These are phyloP conservation scores for Metschnikowia cerradonensis DNA, from an alignment of 805 yeast species.

Conservation along the genomic window DNA sequence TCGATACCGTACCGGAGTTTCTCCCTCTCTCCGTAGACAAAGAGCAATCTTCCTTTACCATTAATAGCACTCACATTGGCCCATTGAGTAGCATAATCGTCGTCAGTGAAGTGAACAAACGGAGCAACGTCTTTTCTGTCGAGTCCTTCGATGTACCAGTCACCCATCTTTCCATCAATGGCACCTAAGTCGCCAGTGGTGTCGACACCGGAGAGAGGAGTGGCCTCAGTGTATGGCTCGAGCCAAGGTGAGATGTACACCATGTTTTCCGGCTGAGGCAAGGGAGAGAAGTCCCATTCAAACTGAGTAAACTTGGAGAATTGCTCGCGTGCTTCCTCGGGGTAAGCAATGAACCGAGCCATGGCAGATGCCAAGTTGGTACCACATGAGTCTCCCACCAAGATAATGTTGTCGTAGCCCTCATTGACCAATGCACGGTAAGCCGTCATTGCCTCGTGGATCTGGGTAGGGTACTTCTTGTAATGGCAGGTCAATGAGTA, in stretches of 20 bases:
- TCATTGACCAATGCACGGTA: slow-evolving; percentile 13
- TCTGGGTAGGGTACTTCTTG: slow-evolving; percentile 24
- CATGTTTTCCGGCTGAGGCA: slow-evolving; percentile 28
- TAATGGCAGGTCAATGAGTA: slow-evolving; percentile 22
- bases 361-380: slow-evolving; percentile 14
- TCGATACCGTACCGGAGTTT: slow-evolving; percentile 29
- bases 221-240: slow-evolving; percentile 25
- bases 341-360: slow-evolving; percentile 25
- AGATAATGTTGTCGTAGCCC: slow-evolving; percentile 12
- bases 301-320: slow-evolving; percentile 21
- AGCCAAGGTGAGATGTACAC: slow-evolving; percentile 35
- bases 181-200: slow-evolving; percentile 33
- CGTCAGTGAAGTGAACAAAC: slow-evolving; percentile 22
- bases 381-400: slow-evolving; percentile 16
- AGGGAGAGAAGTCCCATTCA: slow-evolving; percentile 15
- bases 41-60: slow-evolving; percentile 19
- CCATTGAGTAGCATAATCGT: slow-evolving; percentile 24
- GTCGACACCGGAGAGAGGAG: slow-evolving; percentile 22
- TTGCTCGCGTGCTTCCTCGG: slow-evolving; percentile 25
- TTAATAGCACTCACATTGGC: slow-evolving; percentile 24
- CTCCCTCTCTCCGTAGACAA: slow-evolving; percentile 33
- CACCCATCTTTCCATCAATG: slow-evolving; percentile 26
- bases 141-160: slow-evolving; percentile 26
- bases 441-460: slow-evolving; percentile 19
- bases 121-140: slow-evolving; percentile 14